phyloP scores from a whole-genome alignment of 257 asterid genomes.

The Ilex aquifolium region DNA sequence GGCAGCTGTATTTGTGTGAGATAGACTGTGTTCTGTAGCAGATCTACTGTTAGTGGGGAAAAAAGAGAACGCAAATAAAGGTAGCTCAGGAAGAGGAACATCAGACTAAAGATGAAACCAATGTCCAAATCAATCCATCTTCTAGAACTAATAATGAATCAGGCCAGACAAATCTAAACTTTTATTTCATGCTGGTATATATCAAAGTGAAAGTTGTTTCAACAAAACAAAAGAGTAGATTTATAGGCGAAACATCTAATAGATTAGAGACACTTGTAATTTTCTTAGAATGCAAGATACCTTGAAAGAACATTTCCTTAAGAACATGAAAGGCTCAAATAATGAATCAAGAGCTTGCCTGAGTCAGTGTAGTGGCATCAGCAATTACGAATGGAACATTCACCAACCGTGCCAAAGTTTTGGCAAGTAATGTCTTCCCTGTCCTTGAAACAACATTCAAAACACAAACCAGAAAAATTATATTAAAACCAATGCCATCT shows the following conservation, averaged over 20 bases:
- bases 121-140: too few relatives aligned
- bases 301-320: neutral
- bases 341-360: constrained; percentile 47
- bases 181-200: neutral
- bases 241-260: neutral
- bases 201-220: neutral
- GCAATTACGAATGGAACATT: constrained; percentile 98
- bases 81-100: too few relatives aligned
- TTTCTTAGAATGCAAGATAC: neutral
- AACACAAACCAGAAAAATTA: constrained; percentile 30
- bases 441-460: constrained; percentile 69
- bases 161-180: neutral
- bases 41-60: too few relatives aligned
- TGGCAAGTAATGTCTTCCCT: constrained; percentile 99
- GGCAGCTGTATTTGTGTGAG: too few relatives aligned
- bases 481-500: neutral
- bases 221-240: neutral
- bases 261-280: neutral
- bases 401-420: constrained; percentile 88
- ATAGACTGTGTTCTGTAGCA: too few relatives aligned
- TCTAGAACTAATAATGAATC: too few relatives aligned
- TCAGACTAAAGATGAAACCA: too few relatives aligned
- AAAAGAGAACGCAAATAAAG: too few relatives aligned
- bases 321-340: neutral
- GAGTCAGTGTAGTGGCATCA: constrained; percentile 98